A percentile compares a stretch with the other conserved stretches of the same genome.
These are phyloP conservation scores for Aspergillus cavernicola DNA, from an alignment of 495 filamentous ascomycete genomes.

Conservation along the genomic window DNA sequence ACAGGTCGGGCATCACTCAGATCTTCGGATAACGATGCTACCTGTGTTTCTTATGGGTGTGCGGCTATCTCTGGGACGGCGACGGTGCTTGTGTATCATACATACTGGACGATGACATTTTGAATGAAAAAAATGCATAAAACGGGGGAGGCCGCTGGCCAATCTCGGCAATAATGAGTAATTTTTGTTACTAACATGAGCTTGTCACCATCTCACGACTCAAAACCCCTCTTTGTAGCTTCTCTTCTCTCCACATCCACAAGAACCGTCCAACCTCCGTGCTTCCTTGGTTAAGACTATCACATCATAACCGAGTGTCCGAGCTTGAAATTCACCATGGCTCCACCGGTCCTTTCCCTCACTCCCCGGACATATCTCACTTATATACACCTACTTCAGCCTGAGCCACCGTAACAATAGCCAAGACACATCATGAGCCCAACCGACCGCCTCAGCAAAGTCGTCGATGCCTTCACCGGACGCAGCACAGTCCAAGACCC, in stretches of 20 bases:
- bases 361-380: not conserved
- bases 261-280: not conserved
- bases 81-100: conserved; percentile 12
- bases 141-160: conserved; percentile 7
- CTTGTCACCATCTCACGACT: too few relatives aligned
- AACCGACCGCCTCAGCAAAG: conserved; percentile 4
- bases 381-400: too few relatives aligned
- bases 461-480: conserved; percentile 2
- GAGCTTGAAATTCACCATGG: not conserved
- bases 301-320: not conserved
- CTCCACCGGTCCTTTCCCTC: not conserved
- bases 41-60: not conserved
- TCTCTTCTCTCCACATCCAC: too few relatives aligned
- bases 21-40: conserved; percentile 18
- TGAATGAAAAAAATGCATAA: conserved; percentile 14
- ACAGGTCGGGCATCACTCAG: conserved; percentile 15
- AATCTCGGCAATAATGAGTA: not conserved
- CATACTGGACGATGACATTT: conserved; percentile 5
- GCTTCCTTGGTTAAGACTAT: not conserved
- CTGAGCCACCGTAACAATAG: too few relatives aligned
- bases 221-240: too few relatives aligned
- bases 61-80: not conserved
- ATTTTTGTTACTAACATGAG: not conserved
- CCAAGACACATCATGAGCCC: not conserved
- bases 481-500: conserved; percentile 18